Percentiles rank a stretch among this genome's conserved stretches.
Evolutionary conservation across 176 grass and related monocot species (phyloP).

Genomic region (Neostapfia colusana): DNA sequence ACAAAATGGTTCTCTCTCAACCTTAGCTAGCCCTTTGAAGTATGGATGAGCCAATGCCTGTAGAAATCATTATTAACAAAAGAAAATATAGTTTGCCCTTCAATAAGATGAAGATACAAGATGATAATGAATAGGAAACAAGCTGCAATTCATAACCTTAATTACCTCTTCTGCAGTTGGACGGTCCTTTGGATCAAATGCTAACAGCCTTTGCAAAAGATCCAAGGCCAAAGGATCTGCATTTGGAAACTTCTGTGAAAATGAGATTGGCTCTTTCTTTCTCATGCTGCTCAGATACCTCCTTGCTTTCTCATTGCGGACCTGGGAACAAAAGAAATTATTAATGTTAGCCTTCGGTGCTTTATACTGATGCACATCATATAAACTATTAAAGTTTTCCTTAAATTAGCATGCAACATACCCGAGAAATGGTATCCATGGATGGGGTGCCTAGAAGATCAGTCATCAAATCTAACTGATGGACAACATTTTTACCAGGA

Average conservation of each 20-base stretch:
- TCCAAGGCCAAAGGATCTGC: slow-evolving; percentile 84
- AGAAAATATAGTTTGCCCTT: slow-evolving; percentile 14
- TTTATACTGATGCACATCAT: slow-evolving; percentile 3
- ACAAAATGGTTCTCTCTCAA: slow-evolving; percentile 93
- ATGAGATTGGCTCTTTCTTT: slow-evolving; percentile 82
- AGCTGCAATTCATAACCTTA: neutral
- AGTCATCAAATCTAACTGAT: slow-evolving; percentile 98
- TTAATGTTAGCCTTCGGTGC: slow-evolving; percentile 11
- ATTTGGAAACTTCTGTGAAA: slow-evolving; percentile 88
- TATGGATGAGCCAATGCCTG: slow-evolving; percentile 90
- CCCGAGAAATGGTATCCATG: slow-evolving; percentile 95
- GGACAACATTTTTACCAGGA: slow-evolving; percentile 99
- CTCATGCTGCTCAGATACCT: slow-evolving; percentile 92
- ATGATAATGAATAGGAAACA: neutral
- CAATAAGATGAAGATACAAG: slow-evolving; percentile 9
- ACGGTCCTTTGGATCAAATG: slow-evolving; percentile 95
- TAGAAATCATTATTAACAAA: slow-evolving; percentile 23
- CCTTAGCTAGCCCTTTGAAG: slow-evolving; percentile 86
- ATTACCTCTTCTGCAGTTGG: slow-evolving; percentile 88
- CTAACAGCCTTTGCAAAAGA: slow-evolving; percentile 86
- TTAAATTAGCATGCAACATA: slow-evolving; percentile 35
- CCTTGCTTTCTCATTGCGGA: slow-evolving; percentile 97
- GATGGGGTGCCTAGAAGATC: slow-evolving; percentile 95
- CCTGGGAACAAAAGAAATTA: slow-evolving; percentile 43
- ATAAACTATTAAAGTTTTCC: slow-evolving; percentile 12